Conservation (phyloP, 208 protist genomes). For the Wallacemonas rigidus region DNA sequence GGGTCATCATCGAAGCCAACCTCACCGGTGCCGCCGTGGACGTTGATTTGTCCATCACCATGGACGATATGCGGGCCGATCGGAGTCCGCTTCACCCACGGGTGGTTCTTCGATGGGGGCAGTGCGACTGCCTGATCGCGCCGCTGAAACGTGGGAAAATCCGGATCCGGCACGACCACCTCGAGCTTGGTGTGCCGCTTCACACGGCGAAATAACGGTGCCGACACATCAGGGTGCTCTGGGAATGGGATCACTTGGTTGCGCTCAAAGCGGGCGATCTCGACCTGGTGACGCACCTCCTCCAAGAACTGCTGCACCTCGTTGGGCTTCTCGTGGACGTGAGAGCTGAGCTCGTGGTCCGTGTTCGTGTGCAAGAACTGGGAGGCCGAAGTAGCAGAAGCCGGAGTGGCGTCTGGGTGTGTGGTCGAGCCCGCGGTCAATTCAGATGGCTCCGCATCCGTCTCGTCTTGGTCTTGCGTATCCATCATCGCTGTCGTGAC, state of each 20-base stretch:
- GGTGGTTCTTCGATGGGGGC: slow-evolving; percentile 59
- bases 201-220: slow-evolving; percentile 68
- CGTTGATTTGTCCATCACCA: slow-evolving; percentile 76
- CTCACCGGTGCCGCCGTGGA: slow-evolving; percentile 75
- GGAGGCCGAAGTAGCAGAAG: not conserved
- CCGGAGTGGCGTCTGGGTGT: no score
- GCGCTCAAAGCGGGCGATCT: slow-evolving; percentile 31
- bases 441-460: not conserved
- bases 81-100: slow-evolving; percentile 79
- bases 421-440: no score
- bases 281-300: slow-evolving; percentile 52
- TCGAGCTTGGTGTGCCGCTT: slow-evolving; percentile 60
- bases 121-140: slow-evolving; percentile 53
- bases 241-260: slow-evolving; percentile 73
- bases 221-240: slow-evolving; percentile 58
- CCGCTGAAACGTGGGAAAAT: slow-evolving; percentile 61
- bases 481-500: slow-evolving; percentile 21
- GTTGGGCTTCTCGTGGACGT: slow-evolving; percentile 21
- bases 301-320: slow-evolving; percentile 70
- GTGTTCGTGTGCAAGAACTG: not conserved
- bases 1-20: slow-evolving; percentile 75
- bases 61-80: slow-evolving; percentile 77
- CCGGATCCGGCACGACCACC: slow-evolving; percentile 39
- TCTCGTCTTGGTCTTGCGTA: not conserved
- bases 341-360: no score